Conservation (phyloP, 257 asterid species). For the Coffea canephora region DNA sequence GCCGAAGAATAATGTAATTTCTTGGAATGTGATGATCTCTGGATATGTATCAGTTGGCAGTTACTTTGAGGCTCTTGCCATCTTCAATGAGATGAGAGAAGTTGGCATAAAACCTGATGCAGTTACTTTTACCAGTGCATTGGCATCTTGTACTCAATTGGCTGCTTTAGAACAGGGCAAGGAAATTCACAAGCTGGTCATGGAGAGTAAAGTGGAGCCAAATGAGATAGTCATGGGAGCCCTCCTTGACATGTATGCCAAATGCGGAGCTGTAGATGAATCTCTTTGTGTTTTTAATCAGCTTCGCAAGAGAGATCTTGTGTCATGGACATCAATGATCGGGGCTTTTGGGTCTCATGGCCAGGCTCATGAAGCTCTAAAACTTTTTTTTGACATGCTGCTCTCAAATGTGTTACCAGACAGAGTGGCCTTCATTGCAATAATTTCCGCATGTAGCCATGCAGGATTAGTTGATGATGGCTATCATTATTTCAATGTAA, state of each 20-base stretch:
- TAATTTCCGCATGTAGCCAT: conserved; percentile 80
- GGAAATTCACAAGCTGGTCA: conserved; percentile 50
- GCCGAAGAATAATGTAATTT: conserved; percentile 40
- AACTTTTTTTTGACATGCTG: conserved; percentile 56
- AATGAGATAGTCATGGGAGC: conserved; percentile 70
- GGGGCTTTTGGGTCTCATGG: conserved; percentile 80
- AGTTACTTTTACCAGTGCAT: conserved; percentile 58
- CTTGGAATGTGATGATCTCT: conserved; percentile 84
- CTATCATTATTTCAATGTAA: conserved; percentile 40
- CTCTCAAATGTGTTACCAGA: conserved; percentile 50
- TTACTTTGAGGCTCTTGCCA: conserved; percentile 63
- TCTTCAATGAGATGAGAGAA: conserved; percentile 49
- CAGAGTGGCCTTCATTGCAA: conserved; percentile 71
- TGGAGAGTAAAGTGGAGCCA: conserved; percentile 37
- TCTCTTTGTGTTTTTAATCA: conserved; percentile 52
- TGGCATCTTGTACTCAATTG: conserved; percentile 72
- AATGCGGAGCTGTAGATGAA: conserved; percentile 71
- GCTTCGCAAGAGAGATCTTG: conserved; percentile 53
- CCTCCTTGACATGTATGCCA: conserved; percentile 81
- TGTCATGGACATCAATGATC: conserved; percentile 83
- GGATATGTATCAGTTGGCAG: conserved; percentile 71
- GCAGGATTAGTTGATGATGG: conserved; percentile 75
- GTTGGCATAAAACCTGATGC: conserved; percentile 52
- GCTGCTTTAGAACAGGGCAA: conserved; percentile 63
- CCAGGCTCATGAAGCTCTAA: conserved; percentile 56